These are phyloP conservation scores for Sodiomyces alkalinus DNA, from an alignment of 2,329 filamentous ascomycete species.

Conservation along the genomic window DNA sequence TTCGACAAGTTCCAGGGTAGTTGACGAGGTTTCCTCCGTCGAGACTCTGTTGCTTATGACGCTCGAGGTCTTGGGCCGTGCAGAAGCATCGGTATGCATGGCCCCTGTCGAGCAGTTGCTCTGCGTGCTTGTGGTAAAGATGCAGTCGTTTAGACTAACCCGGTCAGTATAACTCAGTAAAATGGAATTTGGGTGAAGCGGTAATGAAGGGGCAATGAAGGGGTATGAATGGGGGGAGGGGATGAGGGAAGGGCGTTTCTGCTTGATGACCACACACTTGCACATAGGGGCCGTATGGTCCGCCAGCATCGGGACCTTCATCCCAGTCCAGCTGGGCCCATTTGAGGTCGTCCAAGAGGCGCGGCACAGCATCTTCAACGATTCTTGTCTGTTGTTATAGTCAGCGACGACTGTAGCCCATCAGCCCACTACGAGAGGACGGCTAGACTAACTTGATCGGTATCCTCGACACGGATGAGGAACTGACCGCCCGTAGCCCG, in stretches of 20 bases:
- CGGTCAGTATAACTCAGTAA: no score
- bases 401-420: no score
- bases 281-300: constrained; percentile 71
- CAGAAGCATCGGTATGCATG: constrained; percentile 94
- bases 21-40: constrained; percentile 26
- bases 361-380: constrained; percentile 62
- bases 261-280: no score
- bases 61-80: constrained; percentile 51
- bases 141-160: constrained; percentile 62
- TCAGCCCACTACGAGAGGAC: neutral
- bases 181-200: no score
- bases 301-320: constrained; percentile 78
- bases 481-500: constrained; percentile 82
- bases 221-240: no score
- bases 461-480: constrained; percentile 83
- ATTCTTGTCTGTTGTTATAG: constrained; percentile 64
- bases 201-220: no score
- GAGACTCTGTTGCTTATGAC: constrained; percentile 48
- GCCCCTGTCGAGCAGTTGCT: constrained; percentile 51
- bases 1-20: constrained; percentile 54
- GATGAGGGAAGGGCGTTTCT: no score
- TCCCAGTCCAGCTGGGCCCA: constrained; percentile 92
- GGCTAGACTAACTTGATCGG: constrained; percentile 58
- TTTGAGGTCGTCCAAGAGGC: constrained; percentile 61
- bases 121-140: constrained; percentile 57